phyloP scores from a whole-genome alignment of 2,329 filamentous ascomycete genomes.

The Cucurbitaria berberidis region DNA sequence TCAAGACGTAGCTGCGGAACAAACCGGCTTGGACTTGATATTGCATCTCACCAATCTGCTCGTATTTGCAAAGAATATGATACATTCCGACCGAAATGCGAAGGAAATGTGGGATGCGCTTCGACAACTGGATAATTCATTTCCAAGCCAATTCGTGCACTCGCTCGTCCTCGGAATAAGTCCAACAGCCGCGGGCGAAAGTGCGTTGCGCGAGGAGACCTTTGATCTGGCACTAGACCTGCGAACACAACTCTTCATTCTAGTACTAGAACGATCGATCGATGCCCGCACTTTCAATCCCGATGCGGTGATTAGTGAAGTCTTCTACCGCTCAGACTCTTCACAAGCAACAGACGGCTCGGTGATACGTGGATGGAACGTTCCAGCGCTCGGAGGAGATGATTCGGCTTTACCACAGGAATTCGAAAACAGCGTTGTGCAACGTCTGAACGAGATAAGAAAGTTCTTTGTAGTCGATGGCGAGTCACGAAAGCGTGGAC shows the following conservation, averaged over 20 bases:
- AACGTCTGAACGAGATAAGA: constrained; percentile 50
- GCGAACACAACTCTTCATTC: constrained; percentile 61
- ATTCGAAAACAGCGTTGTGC: constrained; percentile 43
- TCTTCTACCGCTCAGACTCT: constrained; percentile 49
- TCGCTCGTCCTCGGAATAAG: constrained; percentile 18
- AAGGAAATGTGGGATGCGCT: constrained; percentile 40
- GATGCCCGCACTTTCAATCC: constrained; percentile 48
- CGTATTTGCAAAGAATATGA: constrained; percentile 49
- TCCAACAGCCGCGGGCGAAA: constrained; percentile 43
- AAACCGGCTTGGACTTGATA: constrained; percentile 48
- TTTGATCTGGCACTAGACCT: constrained; percentile 60
- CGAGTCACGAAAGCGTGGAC: constrained; percentile 35
- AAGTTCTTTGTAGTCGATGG: constrained; percentile 41
- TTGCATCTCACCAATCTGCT: constrained; percentile 55
- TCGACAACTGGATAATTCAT: constrained; percentile 41
- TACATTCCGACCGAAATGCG: constrained; percentile 33
- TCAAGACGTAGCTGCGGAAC: constrained; percentile 17
- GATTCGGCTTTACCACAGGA: constrained; percentile 45
- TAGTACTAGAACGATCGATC: constrained; percentile 46
- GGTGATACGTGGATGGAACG: constrained; percentile 43
- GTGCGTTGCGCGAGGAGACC: constrained; percentile 50
- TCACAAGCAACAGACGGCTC: constrained; percentile 13
- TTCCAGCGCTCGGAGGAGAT: constrained; percentile 47
- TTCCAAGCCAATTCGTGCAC: constrained; percentile 45
- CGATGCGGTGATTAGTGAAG: constrained; percentile 45